These are phyloP conservation scores for Backusella mclennaniae DNA, from an alignment of 192 early-diverging fungal genomes.

Conservation along the genomic window DNA sequence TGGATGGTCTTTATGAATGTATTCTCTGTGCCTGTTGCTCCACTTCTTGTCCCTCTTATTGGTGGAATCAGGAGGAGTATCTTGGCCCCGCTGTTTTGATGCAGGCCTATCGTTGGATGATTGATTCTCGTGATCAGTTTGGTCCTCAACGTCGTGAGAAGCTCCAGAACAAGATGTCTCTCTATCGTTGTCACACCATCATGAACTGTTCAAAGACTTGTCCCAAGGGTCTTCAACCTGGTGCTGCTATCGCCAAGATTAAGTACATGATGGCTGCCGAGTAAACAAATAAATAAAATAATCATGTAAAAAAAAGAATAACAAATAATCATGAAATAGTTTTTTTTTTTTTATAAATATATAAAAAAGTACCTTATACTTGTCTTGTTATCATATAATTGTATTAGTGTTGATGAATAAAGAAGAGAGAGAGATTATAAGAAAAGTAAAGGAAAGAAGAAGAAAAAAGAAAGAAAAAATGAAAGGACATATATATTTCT, in stretches of 20 bases:
- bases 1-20: conserved; percentile 95
- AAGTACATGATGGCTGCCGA: conserved; percentile 89
- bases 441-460: neutral
- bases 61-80: conserved; percentile 96
- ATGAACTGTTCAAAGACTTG: conserved; percentile 98
- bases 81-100: conserved; percentile 95
- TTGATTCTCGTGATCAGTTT: conserved; percentile 93
- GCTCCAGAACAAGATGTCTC: conserved; percentile 94
- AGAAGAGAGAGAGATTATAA: neutral
- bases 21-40: conserved; percentile 98
- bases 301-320: neutral
- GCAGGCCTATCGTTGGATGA: conserved; percentile 99
- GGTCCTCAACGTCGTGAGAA: conserved; percentile 79
- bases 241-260: conserved; percentile 93
- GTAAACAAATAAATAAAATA: conserved; percentile 31
- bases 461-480: neutral
- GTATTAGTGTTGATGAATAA: neutral
- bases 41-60: conserved; percentile 94
- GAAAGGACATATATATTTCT: neutral
- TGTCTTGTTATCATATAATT: neutral
- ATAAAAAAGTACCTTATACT: neutral
- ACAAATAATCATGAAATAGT: neutral
- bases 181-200: conserved; percentile 99
- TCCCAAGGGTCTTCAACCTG: conserved; percentile 98
- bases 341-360: neutral